Base-by-base conservation (phyloP, 331 rosid species). In the Quercus tomentella region DNA sequence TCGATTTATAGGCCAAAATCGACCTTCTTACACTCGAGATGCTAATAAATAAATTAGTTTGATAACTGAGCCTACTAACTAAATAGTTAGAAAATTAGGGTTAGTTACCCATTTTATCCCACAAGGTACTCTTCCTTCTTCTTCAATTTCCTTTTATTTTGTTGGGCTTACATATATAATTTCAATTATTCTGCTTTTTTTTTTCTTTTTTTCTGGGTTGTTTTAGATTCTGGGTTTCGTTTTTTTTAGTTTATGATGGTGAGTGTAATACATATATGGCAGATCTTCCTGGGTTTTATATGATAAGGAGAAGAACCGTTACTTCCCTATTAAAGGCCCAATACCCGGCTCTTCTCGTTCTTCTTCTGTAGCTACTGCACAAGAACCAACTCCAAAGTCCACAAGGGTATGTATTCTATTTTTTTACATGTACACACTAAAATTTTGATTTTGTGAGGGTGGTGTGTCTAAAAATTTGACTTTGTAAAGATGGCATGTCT, bases 281-380 rank as follows among this genome's bases (percentile, higher is more conserved):
- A 94, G 97, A 91, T 74, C 88, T 92, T 83, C 98, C 97, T 5
- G 97, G 97, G 79, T 94, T 87, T 80, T 94, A 94, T 56, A 77
- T 80, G 96, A 92, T 73, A 80, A 84, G 60, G 94, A 87, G 86
- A 94, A 85, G 92, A 91, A 90, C 73, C 81, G 94, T 76, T 94
- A 91, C 85, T 94, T 94, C 82, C 93, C 92, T 35, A 77, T 87
- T 73, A 94, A 91, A 77, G 91, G 92, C 16, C 97, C 92, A 17
- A 87, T 89, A 12, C 97, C 97, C 0, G 97, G 98, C 22, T 80
- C 91, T 81, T 62, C 86, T 75, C 75, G 76, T 49, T 16, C 90
- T 66, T 28, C 84, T 18, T 65, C 86, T 58, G 72, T 87, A 37
- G 33, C 82, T 30, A 62, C 66, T 63, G n/a, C 80, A 31, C 76